Base-by-base conservation (phyloP, 306 rosid genomes). In the Dicorynia guianensis region DNA sequence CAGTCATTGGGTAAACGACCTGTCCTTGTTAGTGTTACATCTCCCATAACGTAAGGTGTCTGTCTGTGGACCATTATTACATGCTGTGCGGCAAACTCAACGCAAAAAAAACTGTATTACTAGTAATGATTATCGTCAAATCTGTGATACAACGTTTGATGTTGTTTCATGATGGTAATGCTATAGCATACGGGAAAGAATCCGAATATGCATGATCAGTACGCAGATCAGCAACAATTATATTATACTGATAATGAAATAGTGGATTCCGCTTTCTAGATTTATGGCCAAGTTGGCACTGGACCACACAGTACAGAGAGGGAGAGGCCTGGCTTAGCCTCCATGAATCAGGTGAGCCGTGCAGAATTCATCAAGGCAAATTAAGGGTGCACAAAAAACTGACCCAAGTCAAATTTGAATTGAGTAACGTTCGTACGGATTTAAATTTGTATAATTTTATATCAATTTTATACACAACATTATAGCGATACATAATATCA, bases 291-390 rank as follows among this genome's bases (percentile, higher is more conserved):
- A 58, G 15, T 33, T 58, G 63, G 63, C 40, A 5, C n/a, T 54
- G 88, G 88, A 78, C 89, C 88, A 79, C 86, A 69, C 4, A 47
- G 6, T 30, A 76, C 47, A 79, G 33, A 49, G 52, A 66, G 30
- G 30, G 69, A 12, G 1, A 8, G 46, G 1, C 9, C 46, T 40
- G 18, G 5, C 7, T 49, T 1, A 49, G 55, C 30, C 30, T 1
- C 30, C 30, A 25, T 25, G 30, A 25, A 25, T 25, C 30, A 25
- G 30, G 40, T 73, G 57, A 52, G 77, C 73, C 74, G 67, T 20
- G 72, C 6, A 61, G 34, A 69, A 68, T 69, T 25, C 30, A 25
- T 25, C 30, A 25, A 25, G 30, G n/a, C n/a, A n/a, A n/a, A n/a
- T n/a, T n/a, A n/a, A n/a, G n/a, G n/a, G n/a, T n/a, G n/a, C n/a